Base-by-base conservation (phyloP, 768 basidiomycete genomes). In the Arthromyces matolae region DNA sequence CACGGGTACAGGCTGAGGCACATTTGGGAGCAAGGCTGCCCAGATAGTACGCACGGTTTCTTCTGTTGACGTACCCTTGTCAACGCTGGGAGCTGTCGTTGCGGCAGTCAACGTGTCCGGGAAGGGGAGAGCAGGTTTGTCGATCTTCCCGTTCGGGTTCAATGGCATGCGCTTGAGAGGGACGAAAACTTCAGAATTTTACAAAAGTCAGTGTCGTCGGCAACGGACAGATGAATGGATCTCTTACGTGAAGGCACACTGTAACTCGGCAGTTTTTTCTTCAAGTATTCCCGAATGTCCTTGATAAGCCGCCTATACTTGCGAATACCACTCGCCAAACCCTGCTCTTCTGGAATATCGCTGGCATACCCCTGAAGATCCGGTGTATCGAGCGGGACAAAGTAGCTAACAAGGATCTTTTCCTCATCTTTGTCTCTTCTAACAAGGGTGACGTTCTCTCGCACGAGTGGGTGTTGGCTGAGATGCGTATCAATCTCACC, bases 381-480 rank as follows among this genome's bases (percentile, higher is more conserved):
- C 2, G 79, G 70, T 0, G 83, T 83, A 27, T 84, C 81, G 31
- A 93, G 69, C 10, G 96, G 95, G 13, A 99, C 96, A 56, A 99
- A 91, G 66, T 99, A 99, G 66, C 89, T 91, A 53, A 99, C 88
- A 23, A 99, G 81, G 27, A 97, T 93, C 73, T 99, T 98, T 71
- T 99, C 96, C 68, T 98, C 96, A 67, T 97, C 92, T 73, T 98
- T 98, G 72, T 99, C 95, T 64, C 95, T 75, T 56, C 95, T 73
- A 35, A 99, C 94, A 31, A 98, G 78, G 2, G 96, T 98, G 43
- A 99, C 94, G 64, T 99, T 99, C 70, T 98, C 96, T n/a, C 95
- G 75, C 2, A 99, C 83, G 16, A 92, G 79, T 7, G 91, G 87
- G 63, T 98, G 94, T 60, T 93, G 85, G 57, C 88, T 89, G 47